Base-by-base conservation (phyloP, 148 eudicot genomes). In the Silene uniflora region DNA sequence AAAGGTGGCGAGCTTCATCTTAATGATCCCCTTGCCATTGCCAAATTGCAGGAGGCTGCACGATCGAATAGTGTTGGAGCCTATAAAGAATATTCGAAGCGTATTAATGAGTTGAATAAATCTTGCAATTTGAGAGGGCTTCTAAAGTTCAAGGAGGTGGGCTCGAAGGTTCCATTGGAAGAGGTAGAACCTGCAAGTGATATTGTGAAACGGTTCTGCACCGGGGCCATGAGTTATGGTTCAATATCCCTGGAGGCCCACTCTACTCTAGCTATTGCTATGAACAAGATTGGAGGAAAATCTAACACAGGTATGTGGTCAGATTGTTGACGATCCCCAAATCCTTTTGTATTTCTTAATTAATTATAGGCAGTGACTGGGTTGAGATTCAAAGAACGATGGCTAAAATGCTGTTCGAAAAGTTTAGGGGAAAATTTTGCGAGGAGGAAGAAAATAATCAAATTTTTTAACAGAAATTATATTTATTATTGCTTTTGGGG, bases 191-290 rank as follows among this genome's bases (percentile, higher is more conserved):
- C 99, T 62, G 99, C 93, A 2, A 91, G 97, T 76, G 98, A 92
- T 84, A 96, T 96, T 81, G 99, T 96, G 73, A 96, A 96, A 78
- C 89, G 99, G 72, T 96, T 96, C 69, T 88, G 93, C 78, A 96
- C 99, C 23, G 99, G 99, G 65, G 99, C 99, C 69, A 96, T 96
- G 99, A 96, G 99, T 83, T 96, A 96, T 78, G 99, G 99, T 39
- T 96, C 99, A 32, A 96, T 96, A 67, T 96, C 99, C 49, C 77
- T 96, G 82, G 99, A 96, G 84, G 98, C 99, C 52, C 99, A 96
- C 72, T 79, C 90, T 49, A 92, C 99, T 78, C 86, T 96, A 60
- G 99, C 99, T 75, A 81, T 87, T 24, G 99, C 99, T 32, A 96
- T 96, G 98, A 96, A 96, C 85, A 92, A 83, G 83, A 79, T 96